These are phyloP conservation scores for Backusella tarrabulga DNA, from an alignment of 192 early-diverging fungal species.

Conservation along the genomic window DNA sequence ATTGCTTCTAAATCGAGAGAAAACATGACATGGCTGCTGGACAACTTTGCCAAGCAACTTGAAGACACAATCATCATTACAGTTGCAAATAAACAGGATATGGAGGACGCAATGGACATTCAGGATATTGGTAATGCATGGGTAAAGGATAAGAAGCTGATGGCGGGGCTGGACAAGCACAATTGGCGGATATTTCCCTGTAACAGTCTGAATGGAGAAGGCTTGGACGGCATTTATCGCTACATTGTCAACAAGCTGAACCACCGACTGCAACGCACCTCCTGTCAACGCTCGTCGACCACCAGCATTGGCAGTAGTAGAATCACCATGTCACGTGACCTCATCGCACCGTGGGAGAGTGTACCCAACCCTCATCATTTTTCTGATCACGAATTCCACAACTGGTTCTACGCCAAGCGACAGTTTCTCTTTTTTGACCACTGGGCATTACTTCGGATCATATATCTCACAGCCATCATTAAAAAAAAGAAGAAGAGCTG, in stretches of 20 bases:
- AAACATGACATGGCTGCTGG: constrained; percentile 28
- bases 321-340: neutral
- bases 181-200: constrained; percentile 35
- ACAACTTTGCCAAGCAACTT: constrained; percentile 10
- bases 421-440: constrained; percentile 32
- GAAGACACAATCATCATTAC: constrained; percentile 27
- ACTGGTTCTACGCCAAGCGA: constrained; percentile 17
- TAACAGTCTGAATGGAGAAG: constrained; percentile 10
- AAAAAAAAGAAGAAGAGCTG: constrained; percentile 1
- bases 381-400: constrained; percentile 23
- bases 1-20: constrained; percentile 20
- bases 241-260: constrained; percentile 23
- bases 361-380: constrained; percentile 30
- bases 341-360: constrained; percentile 31
- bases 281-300: neutral
- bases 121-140: constrained; percentile 30
- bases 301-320: constrained; percentile 2
- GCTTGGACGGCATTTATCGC: constrained; percentile 17
- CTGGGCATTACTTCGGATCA: constrained; percentile 20
- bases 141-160: constrained; percentile 20
- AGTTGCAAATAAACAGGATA: constrained; percentile 29
- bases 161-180: constrained; percentile 16
- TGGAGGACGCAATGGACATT: constrained; percentile 15
- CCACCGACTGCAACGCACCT: neutral
- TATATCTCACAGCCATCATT: constrained; percentile 19